A percentile compares a stretch with the other conserved stretches of the same genome.
These are phyloP conservation scores for Fusarium odoratissimum DNA, from an alignment of 2,329 filamentous ascomycete genomes.

Conservation along the genomic window DNA sequence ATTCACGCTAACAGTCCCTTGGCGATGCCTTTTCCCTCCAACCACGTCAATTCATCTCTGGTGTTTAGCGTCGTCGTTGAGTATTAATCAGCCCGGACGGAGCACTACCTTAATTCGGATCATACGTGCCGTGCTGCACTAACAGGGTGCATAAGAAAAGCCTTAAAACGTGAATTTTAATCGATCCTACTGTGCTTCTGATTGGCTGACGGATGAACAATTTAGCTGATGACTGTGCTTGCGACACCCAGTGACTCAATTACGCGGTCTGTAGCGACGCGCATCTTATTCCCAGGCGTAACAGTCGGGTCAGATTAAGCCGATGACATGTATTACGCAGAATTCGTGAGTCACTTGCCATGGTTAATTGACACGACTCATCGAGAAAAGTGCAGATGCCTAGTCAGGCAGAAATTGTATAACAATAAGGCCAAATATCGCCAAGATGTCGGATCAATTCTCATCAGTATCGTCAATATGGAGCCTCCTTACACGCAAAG, in stretches of 20 bases:
- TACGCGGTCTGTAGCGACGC: slow-evolving; percentile 3
- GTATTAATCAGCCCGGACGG: not conserved
- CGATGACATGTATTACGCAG: not conserved
- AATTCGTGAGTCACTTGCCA: slow-evolving; percentile 6
- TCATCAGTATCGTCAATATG: slow-evolving; percentile 2
- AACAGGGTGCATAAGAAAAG: not conserved
- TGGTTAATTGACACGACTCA: not conserved
- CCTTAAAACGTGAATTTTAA: not conserved
- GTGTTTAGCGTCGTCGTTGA: not conserved
- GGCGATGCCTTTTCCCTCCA: not conserved
- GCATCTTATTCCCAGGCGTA: not conserved
- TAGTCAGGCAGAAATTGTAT: not conserved
- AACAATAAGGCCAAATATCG: not conserved
- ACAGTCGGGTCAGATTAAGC: slow-evolving; percentile 17
- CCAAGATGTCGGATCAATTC: not conserved
- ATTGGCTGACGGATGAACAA: not conserved
- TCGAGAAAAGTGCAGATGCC: not conserved
- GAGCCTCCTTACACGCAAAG: slow-evolving; percentile 16
- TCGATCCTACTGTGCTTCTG: too few relatives aligned
- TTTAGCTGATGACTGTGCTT: slow-evolving; percentile 5
- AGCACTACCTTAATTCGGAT: not conserved
- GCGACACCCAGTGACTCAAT: slow-evolving; percentile 15
- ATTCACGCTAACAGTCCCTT: not conserved
- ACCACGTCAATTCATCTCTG: not conserved
- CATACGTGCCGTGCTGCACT: slow-evolving; percentile 1